Evolutionary conservation across 192 early-diverging fungal species (phyloP).

Genomic region (Backusella mclennaniae): DNA sequence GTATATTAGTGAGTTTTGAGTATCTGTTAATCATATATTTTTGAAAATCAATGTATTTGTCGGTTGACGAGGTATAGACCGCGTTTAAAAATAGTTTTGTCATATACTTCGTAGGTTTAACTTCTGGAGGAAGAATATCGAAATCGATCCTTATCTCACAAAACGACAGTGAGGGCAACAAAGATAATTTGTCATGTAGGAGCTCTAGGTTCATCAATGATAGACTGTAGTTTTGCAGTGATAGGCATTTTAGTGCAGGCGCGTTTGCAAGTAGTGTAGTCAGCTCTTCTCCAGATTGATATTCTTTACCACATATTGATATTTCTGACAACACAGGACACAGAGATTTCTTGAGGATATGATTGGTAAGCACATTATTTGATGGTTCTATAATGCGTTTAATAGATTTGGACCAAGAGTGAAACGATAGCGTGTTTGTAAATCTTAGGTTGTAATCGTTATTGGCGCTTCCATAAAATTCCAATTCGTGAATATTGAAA

Average conservation of each 20-base stretch:
- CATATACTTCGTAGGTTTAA: background rate
- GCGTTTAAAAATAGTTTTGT: background rate
- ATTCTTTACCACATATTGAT: background rate
- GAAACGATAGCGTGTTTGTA: background rate
- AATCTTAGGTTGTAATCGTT: background rate
- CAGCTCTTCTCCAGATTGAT: background rate
- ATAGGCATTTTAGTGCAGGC: background rate
- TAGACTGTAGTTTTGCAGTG: background rate
- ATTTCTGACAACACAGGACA: background rate
- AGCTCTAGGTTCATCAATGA: background rate
- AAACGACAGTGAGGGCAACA: background rate
- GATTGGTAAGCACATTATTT: background rate
- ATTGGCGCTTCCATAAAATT: background rate
- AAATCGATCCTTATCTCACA: background rate
- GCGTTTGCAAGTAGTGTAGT: background rate
- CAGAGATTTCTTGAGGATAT: background rate
- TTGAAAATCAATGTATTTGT: background rate
- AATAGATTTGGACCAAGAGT: background rate
- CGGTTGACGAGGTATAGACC: background rate
- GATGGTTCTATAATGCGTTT: background rate
- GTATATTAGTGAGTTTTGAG: background rate
- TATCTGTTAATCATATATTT: background rate
- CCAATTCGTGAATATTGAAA: background rate
- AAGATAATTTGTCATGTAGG: background rate
- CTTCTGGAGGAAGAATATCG: background rate